Conservation (phyloP, 2,329 filamentous ascomycete genomes). For the Exophiala viscosa region DNA sequence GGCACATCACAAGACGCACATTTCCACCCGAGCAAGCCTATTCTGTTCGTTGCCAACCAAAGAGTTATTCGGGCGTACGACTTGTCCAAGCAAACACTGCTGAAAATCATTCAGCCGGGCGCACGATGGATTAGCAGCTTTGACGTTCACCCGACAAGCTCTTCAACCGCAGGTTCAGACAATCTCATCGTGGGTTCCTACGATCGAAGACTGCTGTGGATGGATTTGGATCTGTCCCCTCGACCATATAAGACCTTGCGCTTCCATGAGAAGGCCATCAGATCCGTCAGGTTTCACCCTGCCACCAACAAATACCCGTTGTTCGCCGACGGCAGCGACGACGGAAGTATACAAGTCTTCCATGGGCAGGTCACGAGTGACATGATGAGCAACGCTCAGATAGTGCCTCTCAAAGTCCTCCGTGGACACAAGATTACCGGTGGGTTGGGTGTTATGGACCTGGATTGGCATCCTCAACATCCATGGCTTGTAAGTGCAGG, state of each 20-base stretch:
- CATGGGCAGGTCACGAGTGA: conserved; percentile 94
- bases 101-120: conserved; percentile 90
- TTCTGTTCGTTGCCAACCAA: conserved; percentile 95
- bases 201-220: conserved; percentile 90
- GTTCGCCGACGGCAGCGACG: conserved; percentile 92
- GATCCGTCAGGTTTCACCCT: conserved; percentile 82
- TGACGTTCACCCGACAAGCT: conserved; percentile 80
- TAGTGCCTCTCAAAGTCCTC: conserved; percentile 92
- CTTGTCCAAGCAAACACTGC: conserved; percentile 80
- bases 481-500: conserved; percentile 94
- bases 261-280: conserved; percentile 89
- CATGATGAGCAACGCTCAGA: conserved; percentile 91
- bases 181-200: conserved; percentile 94
- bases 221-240: conserved; percentile 87
- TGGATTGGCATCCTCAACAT: conserved; percentile 93
- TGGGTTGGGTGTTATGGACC: conserved; percentile 83
- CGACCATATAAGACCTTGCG: conserved; percentile 94
- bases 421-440: conserved; percentile 76
- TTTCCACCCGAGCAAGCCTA: conserved; percentile 88
- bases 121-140: conserved; percentile 93
- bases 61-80: conserved; percentile 92
- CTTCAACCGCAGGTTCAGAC: conserved; percentile 85
- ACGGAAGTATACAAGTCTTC: conserved; percentile 92
- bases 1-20: conserved; percentile 80
- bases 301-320: conserved; percentile 66